Base-by-base conservation (phyloP, 345 rosid species). In the Carallia brachiata region DNA sequence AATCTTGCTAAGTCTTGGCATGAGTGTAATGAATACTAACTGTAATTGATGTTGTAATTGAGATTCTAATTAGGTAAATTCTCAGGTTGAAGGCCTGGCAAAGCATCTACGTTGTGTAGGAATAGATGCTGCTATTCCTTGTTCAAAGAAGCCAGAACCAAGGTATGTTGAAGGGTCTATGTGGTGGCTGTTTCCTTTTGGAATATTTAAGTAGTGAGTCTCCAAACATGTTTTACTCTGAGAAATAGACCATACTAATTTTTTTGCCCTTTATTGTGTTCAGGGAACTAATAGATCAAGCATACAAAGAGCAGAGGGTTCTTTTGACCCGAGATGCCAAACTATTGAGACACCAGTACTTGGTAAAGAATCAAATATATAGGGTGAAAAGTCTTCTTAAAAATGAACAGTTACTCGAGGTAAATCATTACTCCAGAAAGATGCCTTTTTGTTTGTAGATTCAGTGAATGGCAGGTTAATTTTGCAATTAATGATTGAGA, bases 41-140 rank as follows among this genome's bases (percentile, higher is more conserved):
- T 56, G 60, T 27, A 13, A 56, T 71, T 52, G 64, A 17, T 10
- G 7, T 6, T 62, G 55, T 63, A 37, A 56, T 53, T 61, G 70
- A 37, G 68, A 72, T 68, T 52, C 70, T 81, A 36, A 77, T 67
- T 18, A 40, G 57, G 31, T 47, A 37, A 74, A 19, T 78, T 7
- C 61, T 55, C 77, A 93, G 96, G 89, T 93, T 73, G 98, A 90
- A 84, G 96, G 98, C 73, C 78, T 93, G 87, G 98, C 98, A 5
- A 93, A 93, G 77, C 97, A 93, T 85, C 80, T 93, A 60, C 90
- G 92, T 2, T 93, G 98, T 78, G 97, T 93, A 60, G 97, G 97
- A 23, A 72, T 93, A 58, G 97, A 93, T 83, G 98, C 97, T 77
- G 96, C 97, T 48, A 76, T 88, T 68, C 92, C 97, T 40, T 71